Conservation (phyloP, 768 basidiomycete genomes). For the Austroboletus eburneus region DNA sequence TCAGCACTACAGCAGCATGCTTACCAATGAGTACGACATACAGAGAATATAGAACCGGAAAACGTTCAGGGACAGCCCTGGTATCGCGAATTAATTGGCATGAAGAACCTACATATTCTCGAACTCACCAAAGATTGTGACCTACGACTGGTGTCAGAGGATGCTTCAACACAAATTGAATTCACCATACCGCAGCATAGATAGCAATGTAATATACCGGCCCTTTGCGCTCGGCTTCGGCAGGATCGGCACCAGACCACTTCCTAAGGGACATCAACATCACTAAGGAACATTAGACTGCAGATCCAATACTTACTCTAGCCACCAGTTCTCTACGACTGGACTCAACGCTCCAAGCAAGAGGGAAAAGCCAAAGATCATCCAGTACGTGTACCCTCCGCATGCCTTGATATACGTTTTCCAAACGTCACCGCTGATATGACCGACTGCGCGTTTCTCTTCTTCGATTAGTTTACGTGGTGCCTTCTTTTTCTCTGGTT, state of each 20-base stretch:
- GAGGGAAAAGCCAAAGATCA: conserved; percentile 48
- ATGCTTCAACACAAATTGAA: conserved; percentile 1
- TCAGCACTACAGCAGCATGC: conserved; percentile 3
- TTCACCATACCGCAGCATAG: conserved; percentile 53
- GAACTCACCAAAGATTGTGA: conserved; percentile 34
- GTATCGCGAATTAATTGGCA: conserved; percentile 12
- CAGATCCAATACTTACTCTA: too few relatives aligned
- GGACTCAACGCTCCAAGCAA: conserved; percentile 58
- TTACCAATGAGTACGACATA: conserved; percentile 33
- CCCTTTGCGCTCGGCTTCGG: conserved; percentile 36
- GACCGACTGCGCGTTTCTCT: conserved; percentile 71
- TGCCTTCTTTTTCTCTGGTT: conserved; percentile 47
- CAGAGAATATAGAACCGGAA: conserved; percentile 73
- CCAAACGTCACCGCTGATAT: conserved; percentile 68
- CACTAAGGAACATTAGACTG: too few relatives aligned
- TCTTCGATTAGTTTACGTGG: conserved; percentile 86
- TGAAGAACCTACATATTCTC: not conserved
- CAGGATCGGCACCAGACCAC: conserved; percentile 54
- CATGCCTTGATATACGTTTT: conserved; percentile 48
- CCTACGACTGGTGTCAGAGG: conserved; percentile 28
- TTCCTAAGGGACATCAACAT: conserved; percentile 33
- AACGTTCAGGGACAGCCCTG: conserved; percentile 54
- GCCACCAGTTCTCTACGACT: conserved; percentile 70
- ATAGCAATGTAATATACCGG: conserved; percentile 49
- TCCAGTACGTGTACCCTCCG: conserved; percentile 54